Evolutionary conservation across 2,329 filamentous ascomycete species (phyloP).

Genomic region (Clonostachys sp.): DNA sequence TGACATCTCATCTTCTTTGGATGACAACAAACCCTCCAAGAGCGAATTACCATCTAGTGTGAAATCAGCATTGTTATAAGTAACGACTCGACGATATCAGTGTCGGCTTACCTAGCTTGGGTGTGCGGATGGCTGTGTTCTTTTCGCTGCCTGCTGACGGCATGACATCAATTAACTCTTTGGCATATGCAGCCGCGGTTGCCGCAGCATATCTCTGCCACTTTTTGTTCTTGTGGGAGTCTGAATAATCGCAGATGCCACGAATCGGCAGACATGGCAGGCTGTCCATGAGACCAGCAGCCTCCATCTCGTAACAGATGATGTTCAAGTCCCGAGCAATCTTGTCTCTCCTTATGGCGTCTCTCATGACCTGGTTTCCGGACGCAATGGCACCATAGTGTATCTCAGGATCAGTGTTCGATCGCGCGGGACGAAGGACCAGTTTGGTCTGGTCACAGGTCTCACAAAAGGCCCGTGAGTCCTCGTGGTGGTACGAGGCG

Average conservation of each 20-base stretch:
- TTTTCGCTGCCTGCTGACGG: not conserved
- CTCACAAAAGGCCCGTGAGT: not conserved
- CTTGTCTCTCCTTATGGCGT: conserved; percentile 10
- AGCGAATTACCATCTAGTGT: too few relatives aligned
- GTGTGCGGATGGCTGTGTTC: not conserved
- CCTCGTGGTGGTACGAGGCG: not conserved
- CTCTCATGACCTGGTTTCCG: conserved; percentile 12
- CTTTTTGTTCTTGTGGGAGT: conserved; percentile 27
- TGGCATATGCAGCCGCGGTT: conserved; percentile 16
- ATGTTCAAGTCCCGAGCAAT: conserved; percentile 4
- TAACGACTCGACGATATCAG: too few relatives aligned
- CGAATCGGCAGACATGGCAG: conserved; percentile 24
- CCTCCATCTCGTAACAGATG: conserved; percentile 20
- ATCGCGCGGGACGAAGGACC: not conserved
- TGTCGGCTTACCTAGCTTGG: not conserved
- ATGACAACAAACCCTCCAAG: too few relatives aligned
- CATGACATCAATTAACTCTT: conserved; percentile 1
- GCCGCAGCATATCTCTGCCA: conserved; percentile 28
- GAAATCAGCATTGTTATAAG: too few relatives aligned
- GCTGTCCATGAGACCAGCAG: conserved; percentile 13
- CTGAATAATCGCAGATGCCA: conserved; percentile 30
- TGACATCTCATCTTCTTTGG: not conserved
- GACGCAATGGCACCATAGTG: conserved; percentile 10
- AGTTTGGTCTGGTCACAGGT: conserved; percentile 3
- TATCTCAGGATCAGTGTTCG: not conserved